Base-by-base conservation (phyloP, 805 yeast species). In the Metschnikowia corniflorae region DNA sequence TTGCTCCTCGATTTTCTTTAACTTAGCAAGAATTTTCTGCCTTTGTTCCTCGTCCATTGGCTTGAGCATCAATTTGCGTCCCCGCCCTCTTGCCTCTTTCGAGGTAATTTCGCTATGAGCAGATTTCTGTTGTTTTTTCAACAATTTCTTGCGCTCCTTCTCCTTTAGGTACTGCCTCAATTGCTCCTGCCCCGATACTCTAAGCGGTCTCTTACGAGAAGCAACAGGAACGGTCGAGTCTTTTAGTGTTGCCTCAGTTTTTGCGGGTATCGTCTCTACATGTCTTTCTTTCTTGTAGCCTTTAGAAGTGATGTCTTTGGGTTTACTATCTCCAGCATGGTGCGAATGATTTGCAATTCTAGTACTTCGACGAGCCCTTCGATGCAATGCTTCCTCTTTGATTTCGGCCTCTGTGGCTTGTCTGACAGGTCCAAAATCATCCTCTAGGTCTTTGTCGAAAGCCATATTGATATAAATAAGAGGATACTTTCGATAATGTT, bases 371-470 rank as follows among this genome's bases (percentile, higher is more conserved):
- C 39, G 34, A 20, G 27, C 18, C 15, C 21, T 23, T 13, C 40
- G 40, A 23, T 26, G 31, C 13, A 26, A 16, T 14, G 28, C 16
- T 9, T 23, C 41, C 17, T 32, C 13, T 17, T 16, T 20, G n/a
- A 37, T 28, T 23, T 37, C 41, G n/a, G 26, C 36, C 13, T 8
- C 24, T 4, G 41, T 16, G 3, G 36, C 36, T 12, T 17, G 13
- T 19, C 37, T 28, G 14, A 37, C 37, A n/a, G 41, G 41, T 16
- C 41, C 37, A 13, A 37, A 37, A 19, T 37, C 41, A 15, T 31
- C 37, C 31, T 37, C 18, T 16, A 37, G 31, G 29, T 59, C 67
- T 14, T 49, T 24, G 35, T 32, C 44, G 26, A 27, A 27, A 9
- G 49, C 39, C 49, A 44, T 44, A 6, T 26, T 12, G 8, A 10